Base-by-base conservation (phyloP, 768 basidiomycete genomes). In the Lentinula boryana region DNA sequence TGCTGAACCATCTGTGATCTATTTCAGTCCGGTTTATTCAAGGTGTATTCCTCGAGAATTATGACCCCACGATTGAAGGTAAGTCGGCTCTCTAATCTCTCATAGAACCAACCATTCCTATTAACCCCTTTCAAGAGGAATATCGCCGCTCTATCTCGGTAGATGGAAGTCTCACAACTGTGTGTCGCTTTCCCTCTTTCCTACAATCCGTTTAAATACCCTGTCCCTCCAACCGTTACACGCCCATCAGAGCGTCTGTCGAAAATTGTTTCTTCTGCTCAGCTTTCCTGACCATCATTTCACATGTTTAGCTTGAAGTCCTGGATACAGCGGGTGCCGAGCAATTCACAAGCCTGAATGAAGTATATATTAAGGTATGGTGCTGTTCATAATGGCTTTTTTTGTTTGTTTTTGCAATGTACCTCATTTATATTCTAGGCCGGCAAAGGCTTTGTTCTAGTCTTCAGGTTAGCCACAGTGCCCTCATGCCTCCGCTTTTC, bases 51-150 rank as follows among this genome's bases (percentile, higher is more conserved):
- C 75, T 89, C 33, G 87, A 89, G 66, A 81, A 81, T 64, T 92
- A 92, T 70, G 88, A 93, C 69, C 90, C 90, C 31, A 91, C 91
- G 12, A 91, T 93, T 67, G 89, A 92, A 83, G 90, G 90, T 87
- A 51, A 49, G 73, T 66, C 36, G 13, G 23, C 43, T n/a, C 44
- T 53, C 35, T 21, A 51, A 18, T 16, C 7, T 41, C 10, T 8
- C 10, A 38, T 1, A 5, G 56, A 61, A 43, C 15, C 46, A 51
- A 56, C 64, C 51, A 65, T 65, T 32, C 49, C 46, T 65, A 3
- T 67, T 63, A 40, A 33, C 15, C 12, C 32, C 53, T 50, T 32
- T 51, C 7, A 69, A 92, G 90, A 92, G 76, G 84, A 86, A 64
- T 93, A 92, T 72, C 79, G 83, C 43, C 81, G 84, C 59, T 75